These are phyloP conservation scores for Cytospora paraplurivora DNA, from an alignment of 2,329 filamentous ascomycete genomes.

Conservation along the genomic window DNA sequence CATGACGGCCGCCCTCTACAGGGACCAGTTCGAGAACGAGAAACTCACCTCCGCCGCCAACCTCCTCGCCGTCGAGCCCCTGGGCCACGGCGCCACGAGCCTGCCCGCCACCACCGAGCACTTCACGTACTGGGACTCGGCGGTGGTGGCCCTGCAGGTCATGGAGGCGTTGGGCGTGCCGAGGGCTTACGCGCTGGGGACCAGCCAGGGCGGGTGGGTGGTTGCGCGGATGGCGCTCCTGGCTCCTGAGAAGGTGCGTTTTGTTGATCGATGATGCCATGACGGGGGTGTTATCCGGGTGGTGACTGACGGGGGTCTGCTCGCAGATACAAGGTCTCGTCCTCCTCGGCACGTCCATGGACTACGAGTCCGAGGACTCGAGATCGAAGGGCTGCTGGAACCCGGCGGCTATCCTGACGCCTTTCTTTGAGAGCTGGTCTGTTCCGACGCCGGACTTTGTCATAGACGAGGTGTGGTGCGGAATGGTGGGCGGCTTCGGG, in stretches of 20 bases:
- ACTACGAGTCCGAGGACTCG: constrained; percentile 51
- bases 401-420: constrained; percentile 43
- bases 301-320: background rate
- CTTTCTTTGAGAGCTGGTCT: constrained; percentile 48
- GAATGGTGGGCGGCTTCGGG: constrained; percentile 48
- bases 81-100: constrained; percentile 53
- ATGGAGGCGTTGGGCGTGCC: constrained; percentile 52
- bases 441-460: constrained; percentile 48
- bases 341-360: constrained; percentile 54
- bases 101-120: constrained; percentile 42
- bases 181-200: constrained; percentile 53
- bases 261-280: background rate
- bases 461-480: constrained; percentile 49
- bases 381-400: constrained; percentile 54
- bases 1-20: constrained; percentile 50
- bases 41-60: constrained; percentile 47
- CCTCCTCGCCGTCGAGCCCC: constrained; percentile 54
- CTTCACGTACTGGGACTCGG: constrained; percentile 59
- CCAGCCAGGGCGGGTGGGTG: constrained; percentile 56
- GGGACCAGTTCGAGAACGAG: constrained; percentile 45
- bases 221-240: constrained; percentile 53
- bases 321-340: constrained; percentile 50
- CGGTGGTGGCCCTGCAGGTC: constrained; percentile 57
- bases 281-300: background rate
- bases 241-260: constrained; percentile 47